These are phyloP conservation scores for Apiospora marii DNA, from an alignment of 2,329 filamentous ascomycete species.

Conservation along the genomic window DNA sequence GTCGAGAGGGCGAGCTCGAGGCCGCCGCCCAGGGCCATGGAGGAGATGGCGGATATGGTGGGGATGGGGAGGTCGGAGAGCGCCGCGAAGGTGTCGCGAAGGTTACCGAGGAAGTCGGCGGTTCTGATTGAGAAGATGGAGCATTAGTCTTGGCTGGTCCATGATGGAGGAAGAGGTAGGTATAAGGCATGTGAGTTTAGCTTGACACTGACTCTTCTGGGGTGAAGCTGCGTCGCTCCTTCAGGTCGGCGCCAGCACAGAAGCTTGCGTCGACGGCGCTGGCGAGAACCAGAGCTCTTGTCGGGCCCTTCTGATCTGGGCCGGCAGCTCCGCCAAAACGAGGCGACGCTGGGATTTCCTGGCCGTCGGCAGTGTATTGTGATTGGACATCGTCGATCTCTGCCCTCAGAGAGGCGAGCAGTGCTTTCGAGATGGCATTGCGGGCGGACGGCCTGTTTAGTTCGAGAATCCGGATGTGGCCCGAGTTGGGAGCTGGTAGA, in stretches of 20 bases:
- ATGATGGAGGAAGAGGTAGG: constrained; percentile 26
- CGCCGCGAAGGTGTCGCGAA: constrained; percentile 77
- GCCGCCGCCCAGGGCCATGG: constrained; percentile 88
- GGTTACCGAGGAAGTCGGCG: constrained; percentile 75
- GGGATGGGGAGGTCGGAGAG: constrained; percentile 83
- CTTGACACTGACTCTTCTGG: constrained; percentile 74
- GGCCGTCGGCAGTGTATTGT: constrained; percentile 64
- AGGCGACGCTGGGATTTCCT: constrained; percentile 53
- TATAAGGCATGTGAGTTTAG: neutral
- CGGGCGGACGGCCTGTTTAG: constrained; percentile 85
- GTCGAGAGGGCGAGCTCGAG: constrained; percentile 92
- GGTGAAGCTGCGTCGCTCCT: constrained; percentile 81
- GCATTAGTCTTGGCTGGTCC: constrained; percentile 23
- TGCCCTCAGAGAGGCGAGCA: constrained; percentile 75
- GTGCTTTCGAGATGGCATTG: constrained; percentile 86
- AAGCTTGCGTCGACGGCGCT: constrained; percentile 88
- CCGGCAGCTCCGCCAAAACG: constrained; percentile 56
- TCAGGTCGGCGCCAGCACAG: constrained; percentile 93
- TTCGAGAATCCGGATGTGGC: constrained; percentile 87
- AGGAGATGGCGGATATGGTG: constrained; percentile 87
- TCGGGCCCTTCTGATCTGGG: constrained; percentile 61
- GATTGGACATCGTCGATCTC: constrained; percentile 76
- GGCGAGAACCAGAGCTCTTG: constrained; percentile 82
- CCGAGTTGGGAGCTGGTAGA: constrained; percentile 78
- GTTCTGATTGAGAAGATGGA: constrained; percentile 64